These are phyloP conservation scores for Colletotrichum sp. DNA, from an alignment of 2,329 filamentous ascomycete genomes.

Conservation along the genomic window DNA sequence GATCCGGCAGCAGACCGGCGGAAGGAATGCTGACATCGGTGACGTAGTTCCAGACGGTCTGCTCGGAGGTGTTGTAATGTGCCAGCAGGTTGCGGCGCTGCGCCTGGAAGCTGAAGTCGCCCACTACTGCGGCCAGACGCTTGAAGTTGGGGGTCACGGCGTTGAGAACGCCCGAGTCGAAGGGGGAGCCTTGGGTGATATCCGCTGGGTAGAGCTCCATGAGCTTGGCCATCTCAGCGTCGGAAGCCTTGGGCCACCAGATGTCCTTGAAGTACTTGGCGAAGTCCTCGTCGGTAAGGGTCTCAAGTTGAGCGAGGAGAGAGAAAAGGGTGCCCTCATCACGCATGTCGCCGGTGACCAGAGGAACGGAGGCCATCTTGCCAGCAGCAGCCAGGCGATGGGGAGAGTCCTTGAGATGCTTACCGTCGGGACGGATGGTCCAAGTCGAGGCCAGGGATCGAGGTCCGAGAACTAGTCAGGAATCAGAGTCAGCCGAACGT, in stretches of 20 bases:
- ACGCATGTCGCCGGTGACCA: conserved; percentile 68
- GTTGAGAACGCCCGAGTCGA: conserved; percentile 60
- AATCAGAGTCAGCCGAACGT: background rate
- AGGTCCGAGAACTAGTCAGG: background rate
- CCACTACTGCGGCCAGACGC: conserved; percentile 64
- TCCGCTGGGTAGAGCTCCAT: conserved; percentile 35
- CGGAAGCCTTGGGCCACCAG: background rate
- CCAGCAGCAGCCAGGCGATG: background rate
- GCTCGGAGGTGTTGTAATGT: background rate
- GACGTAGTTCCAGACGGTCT: background rate
- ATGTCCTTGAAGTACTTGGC: background rate
- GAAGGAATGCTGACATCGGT: background rate
- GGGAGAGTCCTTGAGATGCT: background rate
- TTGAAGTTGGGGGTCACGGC: conserved; percentile 71
- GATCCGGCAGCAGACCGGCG: background rate
- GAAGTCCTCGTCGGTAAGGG: background rate
- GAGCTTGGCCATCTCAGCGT: background rate
- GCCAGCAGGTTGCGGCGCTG: conserved; percentile 47
- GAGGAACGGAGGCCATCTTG: conserved; percentile 47
- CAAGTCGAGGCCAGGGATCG: background rate
- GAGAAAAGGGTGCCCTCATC: conserved; percentile 71
- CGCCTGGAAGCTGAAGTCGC: conserved; percentile 61
- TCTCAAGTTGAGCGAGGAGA: conserved; percentile 33
- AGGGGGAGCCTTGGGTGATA: conserved; percentile 64
- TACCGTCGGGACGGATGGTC: background rate